Evolutionary conservation across 2,329 filamentous ascomycete species (phyloP), one percentile per base, ranked within the genome.

Genomic region (Albophoma yamanashiensis): DNA sequence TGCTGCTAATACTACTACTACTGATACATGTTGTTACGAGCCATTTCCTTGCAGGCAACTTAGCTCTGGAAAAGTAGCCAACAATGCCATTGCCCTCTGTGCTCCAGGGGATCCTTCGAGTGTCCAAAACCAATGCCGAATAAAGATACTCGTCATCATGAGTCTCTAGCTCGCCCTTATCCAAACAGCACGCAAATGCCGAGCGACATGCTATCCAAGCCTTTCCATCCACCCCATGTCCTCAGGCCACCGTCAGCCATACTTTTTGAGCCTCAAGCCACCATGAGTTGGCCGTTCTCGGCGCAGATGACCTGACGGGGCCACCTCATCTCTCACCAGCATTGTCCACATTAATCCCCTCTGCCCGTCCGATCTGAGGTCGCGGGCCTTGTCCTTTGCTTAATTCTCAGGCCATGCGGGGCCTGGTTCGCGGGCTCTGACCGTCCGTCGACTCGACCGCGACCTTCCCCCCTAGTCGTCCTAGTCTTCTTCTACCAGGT

Each of bases 401-500:
- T 55, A 73, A 58, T 73, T 68, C 15, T 63, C 66, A 6, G 3
- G 17, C 39, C 15, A 20, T 42, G 39, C 39, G 15, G 17, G 39
- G 15, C 27, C 27, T 31, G 6, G 39, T 17, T 39, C 12, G 38
- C 38, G 73, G 73, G n/a, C 82, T 81, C 53, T 77, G 62, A 56
- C 79, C 79, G 59, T 83, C 80, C 42, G 83, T 62, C 60, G 82
- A 75, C 6, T 85, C 80, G 42, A 84, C 70, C 22, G 80, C 76
- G 1, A 82, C 80, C 17, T 78, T 77, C 64, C 78, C 64, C 78
- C 82, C 61, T 83, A 81, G 20, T 80, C 80, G 62, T 73, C 74
- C 68, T 81, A 78, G 59, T 83, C 82, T 62, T 83, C 82, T 1
- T 76, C 79, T 62, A 82, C 78, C 45, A 83, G 74, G 55, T 83